Evolutionary conservation across 257 asterid species (phyloP).

Genomic region (Solanum virginianum): DNA sequence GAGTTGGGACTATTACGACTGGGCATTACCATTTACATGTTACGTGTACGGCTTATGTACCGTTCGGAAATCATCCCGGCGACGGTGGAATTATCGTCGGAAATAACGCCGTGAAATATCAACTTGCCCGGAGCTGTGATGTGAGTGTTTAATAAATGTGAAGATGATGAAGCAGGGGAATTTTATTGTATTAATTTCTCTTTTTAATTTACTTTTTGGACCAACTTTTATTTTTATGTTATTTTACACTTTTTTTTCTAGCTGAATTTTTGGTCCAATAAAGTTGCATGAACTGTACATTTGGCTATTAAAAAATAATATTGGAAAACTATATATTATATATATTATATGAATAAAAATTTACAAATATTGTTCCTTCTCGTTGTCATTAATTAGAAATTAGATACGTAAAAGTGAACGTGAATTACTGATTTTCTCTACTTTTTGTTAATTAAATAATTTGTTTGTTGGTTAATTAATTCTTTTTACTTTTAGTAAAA

Average conservation of each 20-base stretch:
- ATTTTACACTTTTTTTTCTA: neutral
- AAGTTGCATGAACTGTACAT: conserved; percentile 6
- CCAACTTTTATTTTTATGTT: neutral
- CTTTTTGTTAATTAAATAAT: neutral
- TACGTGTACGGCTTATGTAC: conserved; percentile 53
- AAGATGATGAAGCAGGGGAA: neutral
- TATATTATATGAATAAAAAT: neutral
- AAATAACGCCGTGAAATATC: conserved; percentile 54
- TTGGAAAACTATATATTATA: neutral
- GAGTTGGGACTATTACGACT: conserved; percentile 43
- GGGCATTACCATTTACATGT: conserved; percentile 75
- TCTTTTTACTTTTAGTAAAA: neutral
- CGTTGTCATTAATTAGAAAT: neutral
- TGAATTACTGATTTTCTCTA: neutral
- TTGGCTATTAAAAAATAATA: conserved; percentile 5
- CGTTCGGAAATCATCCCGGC: conserved; percentile 27
- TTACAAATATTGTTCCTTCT: neutral
- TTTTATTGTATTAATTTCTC: neutral
- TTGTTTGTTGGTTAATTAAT: neutral
- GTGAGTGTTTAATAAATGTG: conserved; percentile 25
- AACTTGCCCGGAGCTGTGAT: conserved; percentile 43
- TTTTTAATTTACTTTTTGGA: neutral
- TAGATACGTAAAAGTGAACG: neutral
- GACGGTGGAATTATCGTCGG: conserved; percentile 28
- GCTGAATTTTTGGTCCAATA: neutral